Conservation (phyloP, 2,329 filamentous ascomycete genomes). For the Aureobasidium sp. region DNA sequence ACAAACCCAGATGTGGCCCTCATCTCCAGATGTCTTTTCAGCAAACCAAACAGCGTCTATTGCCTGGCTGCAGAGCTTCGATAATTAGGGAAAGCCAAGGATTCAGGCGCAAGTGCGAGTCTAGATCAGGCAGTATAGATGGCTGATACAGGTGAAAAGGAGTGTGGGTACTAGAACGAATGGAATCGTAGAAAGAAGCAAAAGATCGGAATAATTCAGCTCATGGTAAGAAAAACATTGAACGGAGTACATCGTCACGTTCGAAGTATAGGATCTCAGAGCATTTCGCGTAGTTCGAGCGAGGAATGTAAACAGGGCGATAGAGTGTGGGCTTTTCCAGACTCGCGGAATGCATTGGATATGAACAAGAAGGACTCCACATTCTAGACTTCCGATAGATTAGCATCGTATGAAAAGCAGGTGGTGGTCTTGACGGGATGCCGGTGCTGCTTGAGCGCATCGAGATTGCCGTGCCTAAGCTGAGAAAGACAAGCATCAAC, state of each 20-base stretch:
- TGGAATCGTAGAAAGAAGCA: not conserved
- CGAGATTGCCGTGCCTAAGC: not conserved
- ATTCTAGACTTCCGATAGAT: not conserved
- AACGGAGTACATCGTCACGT: not conserved
- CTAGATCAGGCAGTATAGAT: not conserved
- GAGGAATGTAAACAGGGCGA: constrained; percentile 8
- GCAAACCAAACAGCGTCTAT: no score
- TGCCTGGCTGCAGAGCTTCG: no score
- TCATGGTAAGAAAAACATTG: no score
- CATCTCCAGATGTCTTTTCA: not conserved
- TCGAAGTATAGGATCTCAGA: not conserved
- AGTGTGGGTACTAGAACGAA: not conserved
- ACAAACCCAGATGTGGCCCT: not conserved
- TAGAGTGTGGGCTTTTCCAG: not conserved
- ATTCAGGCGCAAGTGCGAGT: not conserved
- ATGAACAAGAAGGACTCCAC: not conserved
- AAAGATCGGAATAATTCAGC: not conserved
- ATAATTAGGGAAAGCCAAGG: not conserved
- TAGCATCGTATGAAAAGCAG: not conserved
- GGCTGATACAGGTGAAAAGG: not conserved
- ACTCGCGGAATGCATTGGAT: constrained; percentile 2
- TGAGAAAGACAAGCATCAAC: not conserved
- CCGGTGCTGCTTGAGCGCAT: not conserved
- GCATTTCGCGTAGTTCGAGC: not conserved
- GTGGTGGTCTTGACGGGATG: no score